phyloP scores from a whole-genome alignment of 257 asterid species.

The Lycium ferocissimum region DNA sequence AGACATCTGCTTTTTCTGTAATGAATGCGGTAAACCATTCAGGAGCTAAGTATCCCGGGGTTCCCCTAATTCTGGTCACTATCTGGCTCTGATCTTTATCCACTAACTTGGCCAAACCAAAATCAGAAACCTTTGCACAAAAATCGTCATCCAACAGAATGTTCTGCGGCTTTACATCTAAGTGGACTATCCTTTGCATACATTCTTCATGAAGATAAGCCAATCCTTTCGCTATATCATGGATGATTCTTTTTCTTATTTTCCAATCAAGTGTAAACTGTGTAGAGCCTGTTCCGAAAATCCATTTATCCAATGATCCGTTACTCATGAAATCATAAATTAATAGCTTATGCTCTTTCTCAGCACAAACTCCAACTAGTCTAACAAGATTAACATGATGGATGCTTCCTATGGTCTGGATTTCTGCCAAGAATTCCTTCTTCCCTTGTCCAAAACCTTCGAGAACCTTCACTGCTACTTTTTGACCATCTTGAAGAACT shows the following conservation, averaged over 20 bases:
- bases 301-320: slow-evolving; percentile 46
- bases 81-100: slow-evolving; percentile 39
- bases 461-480: slow-evolving; percentile 41
- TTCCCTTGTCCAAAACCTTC: slow-evolving; percentile 44
- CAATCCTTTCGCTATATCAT: slow-evolving; percentile 45
- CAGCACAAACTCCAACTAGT: slow-evolving; percentile 41
- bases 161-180: slow-evolving; percentile 42
- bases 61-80: slow-evolving; percentile 41
- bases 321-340: slow-evolving; percentile 44
- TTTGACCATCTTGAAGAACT: slow-evolving; percentile 35
- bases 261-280: slow-evolving; percentile 32
- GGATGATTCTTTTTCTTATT: slow-evolving; percentile 35
- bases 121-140: slow-evolving; percentile 46
- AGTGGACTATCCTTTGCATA: slow-evolving; percentile 35
- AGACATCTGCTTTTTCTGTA: slow-evolving; percentile 43
- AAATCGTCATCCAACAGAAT: slow-evolving; percentile 40
- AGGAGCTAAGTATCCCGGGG: slow-evolving; percentile 41
- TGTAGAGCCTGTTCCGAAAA: neutral
- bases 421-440: slow-evolving; percentile 39
- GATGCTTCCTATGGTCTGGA: slow-evolving; percentile 40
- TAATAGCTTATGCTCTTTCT: slow-evolving; percentile 38
- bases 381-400: slow-evolving; percentile 44
- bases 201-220: slow-evolving; percentile 45
- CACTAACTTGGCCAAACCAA: slow-evolving; percentile 43
- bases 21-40: slow-evolving; percentile 36